Percentiles rank a stretch among this genome's conserved stretches.
Conservation (phyloP, 768 basidiomycete genomes). For the Amanita molliuscula region DNA sequence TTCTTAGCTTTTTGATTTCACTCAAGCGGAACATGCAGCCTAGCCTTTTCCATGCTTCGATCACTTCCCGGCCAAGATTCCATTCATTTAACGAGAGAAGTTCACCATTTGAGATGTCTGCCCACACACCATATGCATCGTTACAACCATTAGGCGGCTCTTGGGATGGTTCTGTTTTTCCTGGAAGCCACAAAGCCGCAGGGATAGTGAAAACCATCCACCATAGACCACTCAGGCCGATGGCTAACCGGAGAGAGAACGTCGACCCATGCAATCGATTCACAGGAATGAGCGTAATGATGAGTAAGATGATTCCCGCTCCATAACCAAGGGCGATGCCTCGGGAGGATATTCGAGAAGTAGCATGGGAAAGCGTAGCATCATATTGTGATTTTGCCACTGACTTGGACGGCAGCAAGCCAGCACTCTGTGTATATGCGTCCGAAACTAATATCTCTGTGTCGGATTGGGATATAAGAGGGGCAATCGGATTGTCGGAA, state of each 20-base stretch:
- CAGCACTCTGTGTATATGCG: conserved; percentile 8
- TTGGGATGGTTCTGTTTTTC: conserved; percentile 12
- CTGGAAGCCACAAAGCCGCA: conserved; percentile 65
- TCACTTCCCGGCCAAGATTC: conserved; percentile 42
- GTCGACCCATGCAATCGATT: conserved; percentile 65
- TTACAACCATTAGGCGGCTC: conserved; percentile 7
- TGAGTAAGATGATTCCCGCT: conserved; percentile 69
- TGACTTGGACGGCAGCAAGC: neutral
- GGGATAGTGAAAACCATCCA: conserved; percentile 82
- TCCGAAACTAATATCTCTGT: neutral
- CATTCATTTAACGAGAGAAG: conserved; percentile 19
- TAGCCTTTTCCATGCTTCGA: conserved; percentile 66
- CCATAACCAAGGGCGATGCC: conserved; percentile 84
- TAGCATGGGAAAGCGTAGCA: conserved; percentile 55
- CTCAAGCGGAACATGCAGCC: conserved; percentile 62
- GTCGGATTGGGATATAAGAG: conserved; percentile 23
- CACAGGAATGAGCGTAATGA: conserved; percentile 74
- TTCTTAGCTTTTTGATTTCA: conserved; percentile 63
- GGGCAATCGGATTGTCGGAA: conserved; percentile 22
- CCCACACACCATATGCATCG: conserved; percentile 11
- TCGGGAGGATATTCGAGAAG: conserved; percentile 72
- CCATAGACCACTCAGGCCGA: conserved; percentile 79
- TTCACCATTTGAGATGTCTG: conserved; percentile 15
- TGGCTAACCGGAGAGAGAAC: conserved; percentile 68
- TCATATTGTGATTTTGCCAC: conserved; percentile 35